Evolutionary conservation across 129 eudicot species (phyloP), one percentile per base, ranked within the genome.

Genomic region (Escallonia rubra): DNA sequence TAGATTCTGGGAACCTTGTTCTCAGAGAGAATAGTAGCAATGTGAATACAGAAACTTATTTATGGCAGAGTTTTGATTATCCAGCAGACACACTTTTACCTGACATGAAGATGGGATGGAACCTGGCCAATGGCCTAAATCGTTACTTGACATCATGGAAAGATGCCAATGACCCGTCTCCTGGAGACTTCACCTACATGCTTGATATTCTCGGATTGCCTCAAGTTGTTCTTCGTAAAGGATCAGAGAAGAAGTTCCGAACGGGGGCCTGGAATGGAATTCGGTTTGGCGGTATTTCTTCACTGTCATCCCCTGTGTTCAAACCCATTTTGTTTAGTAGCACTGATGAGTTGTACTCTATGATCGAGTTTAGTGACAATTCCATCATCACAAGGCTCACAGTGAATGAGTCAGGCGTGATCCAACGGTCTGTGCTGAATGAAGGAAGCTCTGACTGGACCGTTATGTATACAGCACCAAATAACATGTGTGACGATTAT

Each of bases 21-120:
- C 53, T 87, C 34, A 53, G 62, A 46, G 54, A 61, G 57, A 62
- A 59, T 6, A 51, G 54, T 38, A 63, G 63, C 5, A 0, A 3
- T 5, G 8, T 12, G 42, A 16, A 72, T 43, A 48, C 69, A 3
- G 72, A 66, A 2, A 60, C 57, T 5, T 79, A 73, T 62, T 8
- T 74, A n/a, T 87, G 95, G 96, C 91, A 88, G 68, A 88, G 96
- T 51, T 88, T 88, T 46, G 88, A 82, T 80, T 75, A 80, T 10
- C 86, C 88, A 5, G 74, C 79, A 4, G 71, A 85, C 45, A 85
- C 96, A 5, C 74, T 74, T 43, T 42, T 88, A 38, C 91, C 91
- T 3, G 65, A 71, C 13, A 88, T 88, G 96, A 75, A 74, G 53
- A 45, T 59, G 40, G 89, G 86, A 9, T 64, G 57, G 55, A 78